These are phyloP conservation scores for Cordyceps cicadae DNA, from an alignment of 2,329 filamentous ascomycete species.

Conservation along the genomic window DNA sequence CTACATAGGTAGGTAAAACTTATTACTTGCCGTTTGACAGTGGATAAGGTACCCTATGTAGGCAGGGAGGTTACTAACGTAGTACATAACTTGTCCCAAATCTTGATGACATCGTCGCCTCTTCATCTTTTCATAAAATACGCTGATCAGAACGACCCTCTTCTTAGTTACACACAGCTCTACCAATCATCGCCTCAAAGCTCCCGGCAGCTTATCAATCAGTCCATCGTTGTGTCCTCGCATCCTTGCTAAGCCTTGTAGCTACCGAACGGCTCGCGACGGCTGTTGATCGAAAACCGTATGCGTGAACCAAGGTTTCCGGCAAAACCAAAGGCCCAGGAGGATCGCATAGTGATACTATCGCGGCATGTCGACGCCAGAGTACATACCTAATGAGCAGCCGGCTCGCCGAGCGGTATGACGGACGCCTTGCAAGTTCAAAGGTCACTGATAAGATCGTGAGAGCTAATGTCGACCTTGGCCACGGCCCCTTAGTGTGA, in stretches of 20 bases:
- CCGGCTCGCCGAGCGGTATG: constrained; percentile 9
- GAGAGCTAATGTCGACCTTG: not conserved
- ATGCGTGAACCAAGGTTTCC: not conserved
- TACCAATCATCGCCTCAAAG: not conserved
- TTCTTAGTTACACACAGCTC: not conserved
- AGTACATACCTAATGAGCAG: constrained; percentile 5
- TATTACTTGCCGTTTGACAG: not conserved
- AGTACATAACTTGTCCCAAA: not conserved
- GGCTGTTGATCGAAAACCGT: not conserved
- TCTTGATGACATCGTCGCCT: not conserved
- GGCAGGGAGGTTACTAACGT: too few species aligned
- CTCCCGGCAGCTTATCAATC: not conserved
- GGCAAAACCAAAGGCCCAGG: not conserved
- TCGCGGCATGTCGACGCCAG: not conserved
- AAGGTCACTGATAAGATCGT: not conserved
- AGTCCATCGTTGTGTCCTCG: not conserved
- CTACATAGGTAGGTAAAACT: too few species aligned
- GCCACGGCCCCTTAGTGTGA: constrained; percentile 21
- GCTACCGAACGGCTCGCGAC: not conserved
- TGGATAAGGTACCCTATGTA: not conserved
- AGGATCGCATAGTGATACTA: not conserved
- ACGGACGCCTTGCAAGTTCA: not conserved
- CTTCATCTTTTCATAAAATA: not conserved
- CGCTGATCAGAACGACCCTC: not conserved
- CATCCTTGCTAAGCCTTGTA: not conserved